Base-by-base conservation (phyloP, 2,329 filamentous ascomycete species). In the Pseudogymnoascus sp. region DNA sequence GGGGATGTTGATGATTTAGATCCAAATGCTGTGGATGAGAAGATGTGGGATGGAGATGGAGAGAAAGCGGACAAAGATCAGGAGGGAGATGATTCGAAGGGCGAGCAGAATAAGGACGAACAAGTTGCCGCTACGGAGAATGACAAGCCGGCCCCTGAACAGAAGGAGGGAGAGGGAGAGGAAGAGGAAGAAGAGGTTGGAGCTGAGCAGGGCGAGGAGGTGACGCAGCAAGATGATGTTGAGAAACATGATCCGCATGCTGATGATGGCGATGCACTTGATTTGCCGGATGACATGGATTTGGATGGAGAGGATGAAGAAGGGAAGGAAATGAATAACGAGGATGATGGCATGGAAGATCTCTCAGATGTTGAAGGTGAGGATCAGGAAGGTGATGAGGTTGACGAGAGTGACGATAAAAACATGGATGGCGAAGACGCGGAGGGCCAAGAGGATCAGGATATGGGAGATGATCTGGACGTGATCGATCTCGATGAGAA, bases 1-100 rank as follows among this genome's bases (percentile, higher is more conserved):
- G 95, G 93, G 1, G 89, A 92, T 70, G 92, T 97, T 9, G 91
- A 97, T 76, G 91, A 96, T 70, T 80, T 96, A 43, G 93, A 96
- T 69, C 88, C 91, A 11, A 89, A 87, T 14, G 90, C 93, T 18
- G 89, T 97, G 1, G 96, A 99, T 72, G 96, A 99, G 78, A 99
- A 97, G 80, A 92, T 97, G 84, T 99, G 95, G 95, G 93, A 99
- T 75, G 93, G 92, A 40, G 87, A 88, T 52, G 88, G 91, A 45
- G 82, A 88, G 58, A 83, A 93, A 49, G 87, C 89, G 1, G 89
- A 93, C 58, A 95, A 95, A 68, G 89, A 97, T 49, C 89, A 91
- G 70, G 81, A 91, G 71, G 88, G 86, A 5, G 86, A 92, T 62
- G 82, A 91, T 64, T 79, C 89, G 18, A 87, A 90, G 70, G 88